Evolutionary conservation across 768 basidiomycete genomes (phyloP).

Genomic region (Pisolithus sp.): DNA sequence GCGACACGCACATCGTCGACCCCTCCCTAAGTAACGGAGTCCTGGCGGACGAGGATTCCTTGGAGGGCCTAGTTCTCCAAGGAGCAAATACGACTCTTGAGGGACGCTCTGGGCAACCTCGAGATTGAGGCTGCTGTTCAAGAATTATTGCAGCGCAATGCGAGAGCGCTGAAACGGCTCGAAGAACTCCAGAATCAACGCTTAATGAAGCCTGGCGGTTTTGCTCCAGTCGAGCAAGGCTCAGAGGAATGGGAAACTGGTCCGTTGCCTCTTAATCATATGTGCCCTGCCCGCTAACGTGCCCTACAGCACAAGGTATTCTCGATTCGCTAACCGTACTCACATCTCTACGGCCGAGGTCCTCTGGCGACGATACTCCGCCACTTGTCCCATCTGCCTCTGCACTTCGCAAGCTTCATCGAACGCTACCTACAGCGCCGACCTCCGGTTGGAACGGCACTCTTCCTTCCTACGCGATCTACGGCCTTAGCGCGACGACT

Average conservation of each 20-base stretch:
- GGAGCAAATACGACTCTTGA: conserved; percentile 52
- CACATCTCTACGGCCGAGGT: conserved; percentile 65
- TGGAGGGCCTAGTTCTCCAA: conserved; percentile 52
- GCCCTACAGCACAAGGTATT: conserved; percentile 58
- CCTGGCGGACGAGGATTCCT: conserved; percentile 32
- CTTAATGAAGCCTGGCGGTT: conserved; percentile 40
- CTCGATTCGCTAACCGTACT: conserved; percentile 62
- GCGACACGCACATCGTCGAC: conserved; percentile 9
- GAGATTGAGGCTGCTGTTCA: conserved; percentile 66
- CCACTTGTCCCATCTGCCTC: conserved; percentile 59
- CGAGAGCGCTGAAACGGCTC: conserved; percentile 54
- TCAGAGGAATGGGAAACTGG: conserved; percentile 84
- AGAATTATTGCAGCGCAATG: conserved; percentile 61
- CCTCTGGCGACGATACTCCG: conserved; percentile 31
- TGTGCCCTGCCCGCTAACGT: conserved; percentile 10
- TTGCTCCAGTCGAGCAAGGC: conserved; percentile 48
- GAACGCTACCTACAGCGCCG: conserved; percentile 55
- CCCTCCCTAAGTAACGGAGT: conserved; percentile 1
- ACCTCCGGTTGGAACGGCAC: conserved; percentile 71
- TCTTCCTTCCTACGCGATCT: conserved; percentile 46
- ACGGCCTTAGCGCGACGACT: conserved; percentile 69
- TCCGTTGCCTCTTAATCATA: conserved; percentile 30
- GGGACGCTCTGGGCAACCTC: conserved; percentile 51
- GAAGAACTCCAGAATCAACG: conserved; percentile 60
- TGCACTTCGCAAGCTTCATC: conserved; percentile 65